Evolutionary conservation across 2,329 filamentous ascomycete species (phyloP).

Genomic region (Aureobasidium musti): DNA sequence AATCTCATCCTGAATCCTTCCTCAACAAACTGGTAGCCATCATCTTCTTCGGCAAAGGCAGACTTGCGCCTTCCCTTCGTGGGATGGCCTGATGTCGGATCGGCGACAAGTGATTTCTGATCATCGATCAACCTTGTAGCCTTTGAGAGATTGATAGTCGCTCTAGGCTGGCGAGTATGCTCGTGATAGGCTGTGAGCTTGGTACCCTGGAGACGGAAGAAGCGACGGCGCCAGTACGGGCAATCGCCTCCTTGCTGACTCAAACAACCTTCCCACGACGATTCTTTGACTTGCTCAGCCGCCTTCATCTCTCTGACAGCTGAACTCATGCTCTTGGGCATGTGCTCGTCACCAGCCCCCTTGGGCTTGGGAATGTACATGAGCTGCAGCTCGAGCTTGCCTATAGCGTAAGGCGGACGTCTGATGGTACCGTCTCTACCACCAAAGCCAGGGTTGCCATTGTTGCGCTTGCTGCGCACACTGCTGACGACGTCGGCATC

Average conservation of each 20-base stretch:
- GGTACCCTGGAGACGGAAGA: constrained; percentile 89
- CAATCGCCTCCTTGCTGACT: constrained; percentile 98
- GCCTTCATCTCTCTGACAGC: constrained; percentile 92
- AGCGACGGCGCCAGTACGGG: constrained; percentile 97
- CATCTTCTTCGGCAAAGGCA: constrained; percentile 95
- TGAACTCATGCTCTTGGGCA: constrained; percentile 99
- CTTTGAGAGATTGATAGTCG: constrained; percentile 94
- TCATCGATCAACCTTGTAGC: constrained; percentile 93
- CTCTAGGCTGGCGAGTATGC: constrained; percentile 88
- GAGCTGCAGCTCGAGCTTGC: constrained; percentile 89
- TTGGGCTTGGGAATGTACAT: constrained; percentile 93
- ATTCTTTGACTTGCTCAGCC: constrained; percentile 76
- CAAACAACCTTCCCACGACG: constrained; percentile 77
- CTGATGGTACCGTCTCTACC: constrained; percentile 70
- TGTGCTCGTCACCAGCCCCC: constrained; percentile 84
- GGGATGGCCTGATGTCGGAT: constrained; percentile 71
- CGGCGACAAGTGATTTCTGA: constrained; percentile 77
- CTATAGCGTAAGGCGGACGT: constrained; percentile 91
- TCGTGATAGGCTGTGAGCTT: constrained; percentile 97
- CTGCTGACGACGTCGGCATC: constrained; percentile 70
- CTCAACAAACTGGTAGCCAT: constrained; percentile 99
- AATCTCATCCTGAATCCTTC: constrained; percentile 99
- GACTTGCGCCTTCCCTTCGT: constrained; percentile 73
- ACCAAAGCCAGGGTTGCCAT: constrained; percentile 44
- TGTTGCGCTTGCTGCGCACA: constrained; percentile 81